phyloP scores from a whole-genome alignment of 192 early-diverging fungal species.

The Podila epigama region DNA sequence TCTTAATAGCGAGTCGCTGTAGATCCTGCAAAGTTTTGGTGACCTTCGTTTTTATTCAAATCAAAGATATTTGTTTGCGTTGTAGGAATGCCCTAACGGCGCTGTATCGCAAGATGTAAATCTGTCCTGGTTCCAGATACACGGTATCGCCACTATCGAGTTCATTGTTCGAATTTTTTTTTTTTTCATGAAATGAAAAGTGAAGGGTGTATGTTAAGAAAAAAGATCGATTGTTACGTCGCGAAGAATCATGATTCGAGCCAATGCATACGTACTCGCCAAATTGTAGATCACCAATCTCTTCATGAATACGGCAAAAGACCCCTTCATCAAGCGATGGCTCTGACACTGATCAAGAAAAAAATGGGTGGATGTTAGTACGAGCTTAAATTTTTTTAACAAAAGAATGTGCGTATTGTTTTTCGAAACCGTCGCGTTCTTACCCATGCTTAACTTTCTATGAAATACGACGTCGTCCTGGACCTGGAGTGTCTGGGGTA shows the following conservation, averaged over 20 bases:
- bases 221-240: not conserved
- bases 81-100: slow-evolving; percentile 51
- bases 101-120: slow-evolving; percentile 64
- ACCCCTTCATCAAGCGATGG: slow-evolving; percentile 70
- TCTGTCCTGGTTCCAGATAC: slow-evolving; percentile 48
- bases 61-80: slow-evolving; percentile 57
- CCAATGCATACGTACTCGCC: slow-evolving; percentile 25
- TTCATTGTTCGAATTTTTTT: not conserved
- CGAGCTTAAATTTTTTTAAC: not conserved
- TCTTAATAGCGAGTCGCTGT: too few species aligned
- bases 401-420: too few species aligned
- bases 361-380: not conserved
- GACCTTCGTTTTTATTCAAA: slow-evolving; percentile 52
- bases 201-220: not conserved
- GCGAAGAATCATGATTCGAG: not conserved
- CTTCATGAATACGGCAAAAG: slow-evolving; percentile 58
- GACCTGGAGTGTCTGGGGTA: slow-evolving; percentile 58
- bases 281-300: slow-evolving; percentile 62
- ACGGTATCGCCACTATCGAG: slow-evolving; percentile 36
- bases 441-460: slow-evolving; percentile 41
- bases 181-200: not conserved
- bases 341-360: slow-evolving; percentile 43
- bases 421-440: not conserved
- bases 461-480: slow-evolving; percentile 54
- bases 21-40: too few species aligned